A percentile compares a stretch with the other conserved stretches of the same genome.
Conservation (phyloP, 306 rosid genomes). For the Senna siamea region DNA sequence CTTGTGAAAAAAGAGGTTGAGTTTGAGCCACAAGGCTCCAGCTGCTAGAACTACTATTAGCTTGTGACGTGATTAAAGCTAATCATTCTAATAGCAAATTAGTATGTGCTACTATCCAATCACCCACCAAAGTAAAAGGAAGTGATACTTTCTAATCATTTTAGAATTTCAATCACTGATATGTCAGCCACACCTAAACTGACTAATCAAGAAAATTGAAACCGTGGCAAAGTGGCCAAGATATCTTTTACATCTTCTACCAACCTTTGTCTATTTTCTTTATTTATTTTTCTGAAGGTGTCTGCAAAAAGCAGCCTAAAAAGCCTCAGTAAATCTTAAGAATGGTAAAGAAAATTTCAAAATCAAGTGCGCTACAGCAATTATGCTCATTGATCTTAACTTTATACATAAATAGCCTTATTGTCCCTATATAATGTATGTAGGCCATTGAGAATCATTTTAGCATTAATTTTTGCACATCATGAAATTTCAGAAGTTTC, state of each 20-base stretch:
- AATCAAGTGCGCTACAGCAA: slow-evolving; percentile 38
- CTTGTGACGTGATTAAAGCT: slow-evolving; percentile 55
- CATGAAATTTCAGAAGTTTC: no score
- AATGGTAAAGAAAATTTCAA: slow-evolving; percentile 29
- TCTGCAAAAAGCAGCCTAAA: slow-evolving; percentile 37
- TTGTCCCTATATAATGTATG: neutral
- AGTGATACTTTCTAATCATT: slow-evolving; percentile 54
- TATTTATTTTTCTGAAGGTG: neutral
- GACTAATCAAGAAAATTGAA: slow-evolving; percentile 42
- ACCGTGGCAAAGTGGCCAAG: slow-evolving; percentile 45
- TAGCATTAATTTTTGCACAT: slow-evolving; percentile 11
- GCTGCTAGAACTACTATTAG: slow-evolving; percentile 37
- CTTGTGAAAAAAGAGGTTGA: slow-evolving; percentile 39
- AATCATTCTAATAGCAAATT: slow-evolving; percentile 46
- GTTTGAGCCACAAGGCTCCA: slow-evolving; percentile 28
- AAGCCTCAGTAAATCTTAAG: slow-evolving; percentile 25
- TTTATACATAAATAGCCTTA: no score
- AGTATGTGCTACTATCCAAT: slow-evolving; percentile 42
- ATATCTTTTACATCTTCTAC: slow-evolving; percentile 46
- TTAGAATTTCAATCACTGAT: slow-evolving; percentile 45
- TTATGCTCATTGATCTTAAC: slow-evolving; percentile 40
- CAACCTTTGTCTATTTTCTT: slow-evolving; percentile 20
- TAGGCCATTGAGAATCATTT: slow-evolving; percentile 44
- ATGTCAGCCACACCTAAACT: slow-evolving; percentile 48
- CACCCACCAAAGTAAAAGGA: slow-evolving; percentile 52